Base-by-base conservation (phyloP, 2,329 filamentous ascomycete species). In the Monilinia fructicola region DNA sequence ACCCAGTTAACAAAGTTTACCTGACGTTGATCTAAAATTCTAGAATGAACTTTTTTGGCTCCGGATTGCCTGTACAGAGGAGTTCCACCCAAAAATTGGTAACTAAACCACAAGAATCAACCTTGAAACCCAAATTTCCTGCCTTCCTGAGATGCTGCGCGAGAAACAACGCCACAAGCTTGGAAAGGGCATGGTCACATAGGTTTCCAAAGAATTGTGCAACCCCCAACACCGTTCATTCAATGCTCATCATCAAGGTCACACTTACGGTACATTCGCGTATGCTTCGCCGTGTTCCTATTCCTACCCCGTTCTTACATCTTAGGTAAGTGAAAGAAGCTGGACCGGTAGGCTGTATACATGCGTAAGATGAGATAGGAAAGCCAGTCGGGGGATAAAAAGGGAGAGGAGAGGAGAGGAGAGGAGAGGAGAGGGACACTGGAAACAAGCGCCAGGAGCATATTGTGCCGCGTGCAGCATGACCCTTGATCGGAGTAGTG, bases 381-480 rank as follows among this genome's bases (percentile, higher is more conserved):
- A 23, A 61, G n/a, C 21, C 46, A 62, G 14, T n/a, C n/a, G 23
- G n/a, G 40, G 31, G 28, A 40, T 4, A 14, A 40, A 53, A 28
- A 26, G 26, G 46, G 44, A 62, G 46, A 18, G 44, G 21, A 26
- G 10, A 12, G 31, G 16, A n/a, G n/a, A n/a, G n/a, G n/a, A n/a
- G n/a, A n/a, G 46, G 44, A 62, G 46, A 18, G 44, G 21, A 26
- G 10, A 12, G 31, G 16, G 44, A 23, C 35, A 56, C 7, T 26
- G 26, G 65, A 67, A 67, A 67, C 52, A 67, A 67, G 65, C 65
- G 58, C 65, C 65, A 67, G 65, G 65, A 56, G 58, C 58, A 64
- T 18, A 23, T 11, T 54, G 46, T 46, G 64, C 46, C 56, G 50
- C 35, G 56, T 63, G 38, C 42, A 53, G 40, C 38, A n/a, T 38